Conservation (phyloP, 1,284 basidiomycete genomes). For the Xanthoconium separans region DNA sequence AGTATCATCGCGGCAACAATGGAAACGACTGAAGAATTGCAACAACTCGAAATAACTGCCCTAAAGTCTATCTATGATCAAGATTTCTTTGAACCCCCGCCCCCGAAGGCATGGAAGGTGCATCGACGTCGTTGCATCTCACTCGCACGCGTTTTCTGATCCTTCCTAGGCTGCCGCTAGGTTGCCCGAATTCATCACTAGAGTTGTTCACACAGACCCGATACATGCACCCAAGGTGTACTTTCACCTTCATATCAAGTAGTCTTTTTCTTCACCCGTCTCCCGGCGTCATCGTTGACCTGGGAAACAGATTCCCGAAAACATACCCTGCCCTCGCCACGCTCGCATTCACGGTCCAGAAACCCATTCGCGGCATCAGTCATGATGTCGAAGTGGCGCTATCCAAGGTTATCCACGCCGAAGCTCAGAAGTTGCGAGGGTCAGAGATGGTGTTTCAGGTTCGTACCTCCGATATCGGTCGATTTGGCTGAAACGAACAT, state of each 20-base stretch:
- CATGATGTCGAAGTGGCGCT: slow-evolving; percentile 54
- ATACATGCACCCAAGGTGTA: slow-evolving; percentile 50
- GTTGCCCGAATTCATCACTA: slow-evolving; percentile 71
- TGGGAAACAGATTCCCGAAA: slow-evolving; percentile 60
- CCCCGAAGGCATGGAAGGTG: slow-evolving; percentile 82
- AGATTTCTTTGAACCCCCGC: slow-evolving; percentile 67
- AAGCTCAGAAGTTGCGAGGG: slow-evolving; percentile 60
- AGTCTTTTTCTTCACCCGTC: slow-evolving; percentile 12
- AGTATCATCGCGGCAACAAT: slow-evolving; percentile 35
- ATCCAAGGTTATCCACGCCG: slow-evolving; percentile 54
- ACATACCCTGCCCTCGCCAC: slow-evolving; percentile 69
- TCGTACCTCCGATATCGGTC: slow-evolving; percentile 17
- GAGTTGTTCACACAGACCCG: slow-evolving; percentile 60
- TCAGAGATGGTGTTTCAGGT: slow-evolving; percentile 76
- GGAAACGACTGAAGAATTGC: slow-evolving; percentile 70
- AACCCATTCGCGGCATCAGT: slow-evolving; percentile 57
- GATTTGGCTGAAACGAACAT: slow-evolving; percentile 1
- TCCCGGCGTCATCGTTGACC: slow-evolving; percentile 1
- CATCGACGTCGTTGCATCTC: slow-evolving; percentile 14
- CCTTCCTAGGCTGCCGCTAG: slow-evolving; percentile 50
- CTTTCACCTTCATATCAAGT: slow-evolving; percentile 71
- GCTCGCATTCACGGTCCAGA: slow-evolving; percentile 66
- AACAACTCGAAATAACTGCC: slow-evolving; percentile 72
- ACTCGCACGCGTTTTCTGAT: slow-evolving; percentile 9
- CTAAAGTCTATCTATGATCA: slow-evolving; percentile 74